Percentiles rank a stretch among this genome's conserved stretches.
Conservation (phyloP, 495 filamentous ascomycete genomes). For the Eremomyces bilateralis region DNA sequence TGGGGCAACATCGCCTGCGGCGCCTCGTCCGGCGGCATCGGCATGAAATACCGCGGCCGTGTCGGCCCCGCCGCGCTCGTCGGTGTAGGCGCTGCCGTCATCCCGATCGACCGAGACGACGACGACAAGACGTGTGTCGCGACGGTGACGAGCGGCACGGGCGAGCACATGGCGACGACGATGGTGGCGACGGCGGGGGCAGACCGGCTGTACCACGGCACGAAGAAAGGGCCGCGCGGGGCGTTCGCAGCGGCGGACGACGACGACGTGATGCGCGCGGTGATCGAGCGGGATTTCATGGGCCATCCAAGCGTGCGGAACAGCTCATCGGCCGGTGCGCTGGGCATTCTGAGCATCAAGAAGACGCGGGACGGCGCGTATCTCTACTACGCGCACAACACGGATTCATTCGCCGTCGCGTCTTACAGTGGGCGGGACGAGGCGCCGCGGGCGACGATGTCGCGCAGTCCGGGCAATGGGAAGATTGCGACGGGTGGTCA, state of each 20-base stretch:
- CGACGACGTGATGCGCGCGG: constrained; percentile 43
- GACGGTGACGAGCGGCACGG: constrained; percentile 74
- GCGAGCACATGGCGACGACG: constrained; percentile 91
- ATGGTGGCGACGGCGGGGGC: constrained; percentile 63
- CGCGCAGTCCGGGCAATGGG: constrained; percentile 27
- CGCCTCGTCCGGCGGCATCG: constrained; percentile 97
- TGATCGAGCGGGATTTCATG: constrained; percentile 65
- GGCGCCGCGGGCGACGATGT: constrained; percentile 33
- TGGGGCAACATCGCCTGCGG: constrained; percentile 79
- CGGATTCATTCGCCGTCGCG: constrained; percentile 53
- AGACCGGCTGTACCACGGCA: constrained; percentile 46
- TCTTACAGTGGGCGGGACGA: no score
- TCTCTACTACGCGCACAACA: constrained; percentile 81
- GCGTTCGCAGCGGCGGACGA: constrained; percentile 37
- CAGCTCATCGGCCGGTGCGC: constrained; percentile 50
- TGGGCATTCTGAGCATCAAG: constrained; percentile 71
- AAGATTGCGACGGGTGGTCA: constrained; percentile 19
- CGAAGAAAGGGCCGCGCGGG: constrained; percentile 37
- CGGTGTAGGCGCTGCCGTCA: constrained; percentile 68
- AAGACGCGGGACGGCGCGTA: constrained; percentile 45
- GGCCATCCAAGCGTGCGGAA: constrained; percentile 52
- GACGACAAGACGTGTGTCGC: constrained; percentile 41
- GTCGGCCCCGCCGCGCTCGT: constrained; percentile 83
- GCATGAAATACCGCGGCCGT: constrained; percentile 87
- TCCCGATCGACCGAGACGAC: constrained; percentile 46